phyloP scores from a whole-genome alignment of 139 green algal genomes.

The Dunaliella primolecta region DNA sequence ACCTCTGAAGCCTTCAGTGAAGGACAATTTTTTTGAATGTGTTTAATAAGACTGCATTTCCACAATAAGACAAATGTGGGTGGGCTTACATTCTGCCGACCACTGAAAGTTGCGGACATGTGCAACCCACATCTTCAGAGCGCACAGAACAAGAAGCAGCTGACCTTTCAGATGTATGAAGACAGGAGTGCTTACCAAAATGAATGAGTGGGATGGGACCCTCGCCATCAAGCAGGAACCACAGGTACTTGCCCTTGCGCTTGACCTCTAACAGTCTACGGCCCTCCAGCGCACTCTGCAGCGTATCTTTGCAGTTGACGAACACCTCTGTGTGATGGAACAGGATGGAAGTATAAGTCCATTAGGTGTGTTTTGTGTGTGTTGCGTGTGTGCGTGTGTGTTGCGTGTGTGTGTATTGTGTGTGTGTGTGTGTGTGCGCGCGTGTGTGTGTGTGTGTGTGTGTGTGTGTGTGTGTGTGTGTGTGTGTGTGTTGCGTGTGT shows the following conservation, averaged over 20 bases:
- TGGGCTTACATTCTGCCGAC: neutral
- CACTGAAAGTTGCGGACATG: neutral
- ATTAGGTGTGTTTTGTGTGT: conserved; percentile 1
- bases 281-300: conserved; percentile 49
- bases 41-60: neutral
- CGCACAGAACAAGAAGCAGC: too few species aligned
- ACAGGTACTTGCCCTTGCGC: conserved; percentile 81
- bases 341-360: neutral
- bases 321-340: conserved; percentile 57
- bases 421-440: conserved; percentile 6
- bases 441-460: neutral
- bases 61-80: neutral
- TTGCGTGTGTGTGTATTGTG: too few species aligned
- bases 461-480: conserved; percentile 8
- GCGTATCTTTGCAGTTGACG: conserved; percentile 22
- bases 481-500: conserved; percentile 8
- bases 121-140: neutral
- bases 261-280: conserved; percentile 22
- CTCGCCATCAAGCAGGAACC: conserved; percentile 56
- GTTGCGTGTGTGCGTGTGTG: too few species aligned
- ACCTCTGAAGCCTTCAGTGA: too few species aligned
- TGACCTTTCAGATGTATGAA: neutral
- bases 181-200: conserved; percentile 52
- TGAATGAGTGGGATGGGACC: conserved; percentile 60
- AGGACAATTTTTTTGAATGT: neutral